phyloP scores from a whole-genome alignment of 225 moss, liverwort and hornwort species.

The Straminergon stramineum region DNA sequence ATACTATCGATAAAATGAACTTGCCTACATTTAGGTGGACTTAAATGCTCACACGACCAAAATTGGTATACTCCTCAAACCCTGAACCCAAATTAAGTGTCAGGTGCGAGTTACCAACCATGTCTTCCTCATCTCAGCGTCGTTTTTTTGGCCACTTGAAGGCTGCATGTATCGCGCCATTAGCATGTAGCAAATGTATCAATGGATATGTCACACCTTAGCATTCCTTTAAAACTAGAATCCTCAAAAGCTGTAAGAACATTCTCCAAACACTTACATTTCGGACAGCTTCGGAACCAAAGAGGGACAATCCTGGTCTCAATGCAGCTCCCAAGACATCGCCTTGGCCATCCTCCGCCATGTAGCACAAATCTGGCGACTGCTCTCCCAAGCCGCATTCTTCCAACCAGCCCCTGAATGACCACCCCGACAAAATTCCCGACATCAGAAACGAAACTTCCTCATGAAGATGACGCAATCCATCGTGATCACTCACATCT shows the following conservation, averaged over 20 bases:
- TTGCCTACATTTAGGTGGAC: neutral
- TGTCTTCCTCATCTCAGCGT: conserved; percentile 24
- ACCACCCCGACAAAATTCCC: neutral
- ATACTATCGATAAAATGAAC: neutral
- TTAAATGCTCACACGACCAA: neutral
- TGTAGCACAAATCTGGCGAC: conserved; percentile 24
- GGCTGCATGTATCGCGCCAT: conserved; percentile 35
- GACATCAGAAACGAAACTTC: neutral
- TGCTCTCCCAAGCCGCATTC: conserved; percentile 33
- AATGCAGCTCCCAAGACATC: conserved; percentile 16
- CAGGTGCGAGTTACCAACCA: conserved; percentile 28
- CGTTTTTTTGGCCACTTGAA: conserved; percentile 10
- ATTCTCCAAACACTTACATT: conserved; percentile 24
- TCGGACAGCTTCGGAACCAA: conserved; percentile 35
- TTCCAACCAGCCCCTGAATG: conserved; percentile 27
- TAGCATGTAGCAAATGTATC: conserved; percentile 5
- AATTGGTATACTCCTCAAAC: neutral
- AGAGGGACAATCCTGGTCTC: conserved; percentile 32
- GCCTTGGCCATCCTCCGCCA: conserved; percentile 42
- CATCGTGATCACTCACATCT: neutral
- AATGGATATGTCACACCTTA: neutral
- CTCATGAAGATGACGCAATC: neutral
- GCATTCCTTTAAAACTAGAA: neutral
- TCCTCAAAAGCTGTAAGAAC: neutral
- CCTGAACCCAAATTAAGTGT: neutral